Base-by-base conservation (phyloP, 441 rosid species). In the Francoa sonchifolia region DNA sequence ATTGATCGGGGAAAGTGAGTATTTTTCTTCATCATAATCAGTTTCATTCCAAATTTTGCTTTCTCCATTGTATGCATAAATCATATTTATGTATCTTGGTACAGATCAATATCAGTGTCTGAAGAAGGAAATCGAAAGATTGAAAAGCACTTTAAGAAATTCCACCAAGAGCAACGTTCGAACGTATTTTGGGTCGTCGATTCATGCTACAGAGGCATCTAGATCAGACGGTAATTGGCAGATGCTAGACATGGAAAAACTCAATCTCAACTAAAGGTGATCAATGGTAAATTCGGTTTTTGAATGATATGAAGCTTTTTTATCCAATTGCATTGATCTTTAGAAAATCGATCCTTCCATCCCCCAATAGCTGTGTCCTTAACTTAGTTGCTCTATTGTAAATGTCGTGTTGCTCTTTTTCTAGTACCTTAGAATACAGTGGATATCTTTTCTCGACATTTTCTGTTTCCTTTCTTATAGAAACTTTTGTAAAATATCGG, bases 41-140 rank as follows among this genome's bases (percentile, higher is more conserved):
- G 8, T 26, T 11, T 21, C 30, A 15, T 15, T 20, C 1, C 21
- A 21, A 21, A 13, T 10, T 18, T 29, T 9, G 4, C 18, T 14
- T 14, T 19, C 17, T 20, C 15, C n/a, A n/a, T n/a, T n/a, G n/a
- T n/a, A n/a, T n/a, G n/a, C n/a, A n/a, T n/a, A n/a, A n/a, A n/a
- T n/a, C n/a, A n/a, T n/a, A n/a, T n/a, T n/a, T n/a, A n/a, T n/a
- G n/a, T 9, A 17, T 18, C 45, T 38, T 22, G 44, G 25, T 47
- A 22, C 72, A 82, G 89, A 64, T 50, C 59, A 72, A 36, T 66
- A 72, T 38, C 76, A 55, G 61, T 36, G 65, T 52, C 68, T 79
- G 75, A 74, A 63, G 69, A 71, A 65, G 50, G 89, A 82, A 74
- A 75, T 63, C 13, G 81, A 67, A 56, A 72, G 66, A 44, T 53